phyloP scores from a whole-genome alignment of 2,329 filamentous ascomycete genomes.

The Aspergillus novoparasiticus region DNA sequence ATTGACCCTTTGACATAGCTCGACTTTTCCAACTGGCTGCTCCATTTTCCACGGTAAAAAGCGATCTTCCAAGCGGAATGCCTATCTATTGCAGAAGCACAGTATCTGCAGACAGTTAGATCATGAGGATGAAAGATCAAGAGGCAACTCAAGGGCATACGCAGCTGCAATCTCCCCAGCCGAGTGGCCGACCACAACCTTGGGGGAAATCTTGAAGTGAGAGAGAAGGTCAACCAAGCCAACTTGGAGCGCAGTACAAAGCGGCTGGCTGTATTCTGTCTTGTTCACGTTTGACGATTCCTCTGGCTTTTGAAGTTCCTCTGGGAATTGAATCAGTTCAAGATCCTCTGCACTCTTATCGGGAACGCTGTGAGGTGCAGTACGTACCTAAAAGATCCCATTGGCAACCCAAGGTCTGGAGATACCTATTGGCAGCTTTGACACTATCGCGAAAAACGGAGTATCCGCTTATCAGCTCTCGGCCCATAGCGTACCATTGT shows the following conservation, averaged over 20 bases:
- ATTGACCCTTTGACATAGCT: slow-evolving; percentile 16
- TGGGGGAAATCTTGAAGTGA: neutral
- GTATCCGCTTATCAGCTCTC: neutral
- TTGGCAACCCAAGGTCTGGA: neutral
- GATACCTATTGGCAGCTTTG: neutral
- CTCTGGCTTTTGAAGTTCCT: neutral
- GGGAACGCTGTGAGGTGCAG: neutral
- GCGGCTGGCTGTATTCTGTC: neutral
- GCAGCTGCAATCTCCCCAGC: neutral
- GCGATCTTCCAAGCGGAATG: neutral
- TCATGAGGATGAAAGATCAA: neutral
- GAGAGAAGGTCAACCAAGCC: neutral
- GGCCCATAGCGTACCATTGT: neutral
- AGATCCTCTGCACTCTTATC: neutral
- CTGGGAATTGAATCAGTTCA: neutral
- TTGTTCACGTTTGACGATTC: neutral
- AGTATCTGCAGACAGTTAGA: neutral
- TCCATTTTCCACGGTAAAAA: neutral
- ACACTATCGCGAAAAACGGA: neutral
- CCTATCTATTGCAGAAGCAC: neutral
- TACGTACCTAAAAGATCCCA: neutral
- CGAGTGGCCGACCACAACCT: neutral
- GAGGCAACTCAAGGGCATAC: neutral
- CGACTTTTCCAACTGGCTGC: neutral
- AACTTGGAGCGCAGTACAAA: neutral